These are phyloP conservation scores for Amanita phalloides DNA, from an alignment of 768 basidiomycete species.

Conservation along the genomic window DNA sequence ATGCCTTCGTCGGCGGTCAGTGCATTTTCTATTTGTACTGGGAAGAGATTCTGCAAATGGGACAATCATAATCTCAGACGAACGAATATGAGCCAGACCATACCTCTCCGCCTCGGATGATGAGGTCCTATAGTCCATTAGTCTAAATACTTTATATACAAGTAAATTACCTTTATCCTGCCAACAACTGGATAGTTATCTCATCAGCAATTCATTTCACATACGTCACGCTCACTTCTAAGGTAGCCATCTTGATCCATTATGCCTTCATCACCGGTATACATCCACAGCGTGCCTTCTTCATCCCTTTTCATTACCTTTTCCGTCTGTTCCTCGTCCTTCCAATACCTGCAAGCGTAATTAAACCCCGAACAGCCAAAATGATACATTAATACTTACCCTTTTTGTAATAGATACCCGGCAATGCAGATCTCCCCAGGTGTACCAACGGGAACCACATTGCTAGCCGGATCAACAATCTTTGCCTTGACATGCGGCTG, in stretches of 20 bases:
- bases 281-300: conserved; percentile 63
- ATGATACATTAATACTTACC: conserved; percentile 28
- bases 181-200: conserved; percentile 47
- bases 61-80: neutral
- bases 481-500: conserved; percentile 75
- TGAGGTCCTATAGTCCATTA: conserved; percentile 46
- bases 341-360: conserved; percentile 52
- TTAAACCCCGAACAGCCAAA: neutral
- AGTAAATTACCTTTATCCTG: conserved; percentile 50
- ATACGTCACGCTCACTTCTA: conserved; percentile 33
- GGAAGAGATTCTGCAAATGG: conserved; percentile 56
- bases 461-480: conserved; percentile 45
- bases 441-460: conserved; percentile 57
- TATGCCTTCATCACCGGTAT: conserved; percentile 73
- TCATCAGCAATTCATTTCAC: neutral
- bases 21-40: conserved; percentile 77
- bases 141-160: neutral
- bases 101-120: conserved; percentile 82
- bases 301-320: conserved; percentile 45
- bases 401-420: conserved; percentile 74
- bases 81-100: conserved; percentile 1
- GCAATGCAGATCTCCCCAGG: conserved; percentile 68
- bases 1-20: conserved; percentile 45
- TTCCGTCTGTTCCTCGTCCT: conserved; percentile 56
- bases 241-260: conserved; percentile 79